Percentiles rank a stretch among this genome's conserved stretches.
Conservation (phyloP, 768 basidiomycete species). For the Crucibulum laeve region DNA sequence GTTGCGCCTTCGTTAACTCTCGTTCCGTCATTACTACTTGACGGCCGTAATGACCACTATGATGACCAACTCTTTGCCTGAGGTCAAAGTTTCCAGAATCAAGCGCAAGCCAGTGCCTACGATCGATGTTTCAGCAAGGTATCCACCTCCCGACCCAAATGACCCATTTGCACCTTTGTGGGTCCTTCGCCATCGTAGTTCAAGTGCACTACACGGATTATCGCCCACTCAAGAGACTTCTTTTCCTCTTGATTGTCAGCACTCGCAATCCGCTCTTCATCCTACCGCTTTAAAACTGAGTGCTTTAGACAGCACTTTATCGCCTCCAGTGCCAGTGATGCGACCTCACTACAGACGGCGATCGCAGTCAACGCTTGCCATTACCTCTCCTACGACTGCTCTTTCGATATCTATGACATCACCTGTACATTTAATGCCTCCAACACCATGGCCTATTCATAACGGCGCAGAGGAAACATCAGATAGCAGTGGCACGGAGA, state of each 20-base stretch:
- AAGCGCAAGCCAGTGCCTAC: constrained; percentile 58
- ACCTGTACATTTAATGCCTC: not conserved
- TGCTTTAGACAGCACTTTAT: not conserved
- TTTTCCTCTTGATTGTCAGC: constrained; percentile 10
- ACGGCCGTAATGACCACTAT: too few relatives aligned
- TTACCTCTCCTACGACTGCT: constrained; percentile 3
- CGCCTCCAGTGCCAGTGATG: not conserved
- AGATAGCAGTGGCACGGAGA: constrained; percentile 10
- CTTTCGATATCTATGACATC: not conserved
- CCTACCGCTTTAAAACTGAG: not conserved
- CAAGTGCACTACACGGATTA: constrained; percentile 32
- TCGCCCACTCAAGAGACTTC: constrained; percentile 3
- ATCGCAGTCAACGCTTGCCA: constrained; percentile 14
- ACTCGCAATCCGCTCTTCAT: constrained; percentile 4
- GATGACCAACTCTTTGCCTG: too few relatives aligned
- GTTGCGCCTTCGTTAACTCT: too few relatives aligned
- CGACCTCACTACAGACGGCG: constrained; percentile 12
- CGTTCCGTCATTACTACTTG: too few relatives aligned
- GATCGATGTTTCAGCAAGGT: constrained; percentile 46
- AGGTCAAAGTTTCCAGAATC: too few relatives aligned
- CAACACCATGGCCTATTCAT: not conserved
- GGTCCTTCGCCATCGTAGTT: constrained; percentile 56
- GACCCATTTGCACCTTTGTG: constrained; percentile 72
- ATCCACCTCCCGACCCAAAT: constrained; percentile 62
- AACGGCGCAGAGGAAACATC: not conserved